These are phyloP conservation scores for Zarea fungicola DNA, from an alignment of 2,329 filamentous ascomycete genomes.

Conservation along the genomic window DNA sequence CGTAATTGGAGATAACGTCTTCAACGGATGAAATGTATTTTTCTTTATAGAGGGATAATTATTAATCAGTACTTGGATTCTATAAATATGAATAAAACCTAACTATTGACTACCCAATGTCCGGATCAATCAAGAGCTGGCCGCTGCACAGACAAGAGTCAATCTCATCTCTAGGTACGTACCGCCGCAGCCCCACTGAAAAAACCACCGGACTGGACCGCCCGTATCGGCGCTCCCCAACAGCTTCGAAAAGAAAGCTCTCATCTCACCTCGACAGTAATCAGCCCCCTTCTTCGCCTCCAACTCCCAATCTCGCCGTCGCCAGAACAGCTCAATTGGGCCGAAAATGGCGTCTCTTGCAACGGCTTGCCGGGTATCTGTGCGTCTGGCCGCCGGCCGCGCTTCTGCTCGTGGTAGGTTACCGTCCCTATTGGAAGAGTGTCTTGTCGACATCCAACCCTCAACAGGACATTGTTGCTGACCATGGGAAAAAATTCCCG, in stretches of 20 bases:
- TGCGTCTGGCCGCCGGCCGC: slow-evolving; percentile 47
- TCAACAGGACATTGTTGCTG: slow-evolving; percentile 10
- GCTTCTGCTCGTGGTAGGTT: slow-evolving; percentile 53
- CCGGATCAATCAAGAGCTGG: too few species aligned
- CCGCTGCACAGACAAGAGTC: too few species aligned
- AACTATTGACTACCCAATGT: too few species aligned
- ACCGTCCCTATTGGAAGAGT: too few species aligned
- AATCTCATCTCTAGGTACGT: slow-evolving; percentile 1
- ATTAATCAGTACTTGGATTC: too few species aligned
- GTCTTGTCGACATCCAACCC: background rate
- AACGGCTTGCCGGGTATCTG: slow-evolving; percentile 58
- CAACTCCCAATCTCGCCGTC: slow-evolving; percentile 17
- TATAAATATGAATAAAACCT: too few species aligned
- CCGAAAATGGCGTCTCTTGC: slow-evolving; percentile 60
- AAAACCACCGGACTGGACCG: slow-evolving; percentile 25
- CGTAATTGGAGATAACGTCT: too few species aligned
- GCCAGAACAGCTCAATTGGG: slow-evolving; percentile 20
- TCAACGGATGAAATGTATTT: too few species aligned
- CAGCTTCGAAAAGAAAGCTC: slow-evolving; percentile 26
- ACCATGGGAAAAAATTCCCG: slow-evolving; percentile 3
- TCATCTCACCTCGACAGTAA: slow-evolving; percentile 18
- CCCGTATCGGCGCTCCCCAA: slow-evolving; percentile 28
- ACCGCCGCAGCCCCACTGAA: slow-evolving; percentile 22
- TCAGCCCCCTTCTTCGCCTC: slow-evolving; percentile 11
- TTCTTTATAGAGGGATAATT: background rate